These are phyloP conservation scores for Boletus sp. DNA, from an alignment of 768 basidiomycete genomes.

Conservation along the genomic window DNA sequence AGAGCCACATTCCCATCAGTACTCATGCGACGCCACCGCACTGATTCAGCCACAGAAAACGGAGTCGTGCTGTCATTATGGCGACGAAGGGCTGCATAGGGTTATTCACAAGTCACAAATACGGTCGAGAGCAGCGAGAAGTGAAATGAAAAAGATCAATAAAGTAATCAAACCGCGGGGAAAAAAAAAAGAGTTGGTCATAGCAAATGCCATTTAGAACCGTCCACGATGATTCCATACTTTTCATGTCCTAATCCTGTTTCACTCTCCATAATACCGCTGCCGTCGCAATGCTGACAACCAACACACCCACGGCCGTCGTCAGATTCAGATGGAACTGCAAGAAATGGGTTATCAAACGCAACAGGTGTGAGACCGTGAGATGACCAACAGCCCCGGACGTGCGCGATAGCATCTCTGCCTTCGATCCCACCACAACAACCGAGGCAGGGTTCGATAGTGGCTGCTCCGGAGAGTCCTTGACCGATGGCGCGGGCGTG, in stretches of 20 bases:
- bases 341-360: conserved; percentile 23
- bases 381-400: conserved; percentile 30
- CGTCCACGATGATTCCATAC: conserved; percentile 15
- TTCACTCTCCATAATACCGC: conserved; percentile 74
- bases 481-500: conserved; percentile 31
- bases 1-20: no score
- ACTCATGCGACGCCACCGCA: no score
- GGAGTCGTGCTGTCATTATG: conserved; percentile 17
- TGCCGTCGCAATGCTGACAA: conserved; percentile 64
- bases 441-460: conserved; percentile 7
- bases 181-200: conserved; percentile 9
- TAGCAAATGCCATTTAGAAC: conserved; percentile 12
- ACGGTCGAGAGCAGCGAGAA: conserved; percentile 14
- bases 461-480: conserved; percentile 27
- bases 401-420: conserved; percentile 16
- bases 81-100: conserved; percentile 20
- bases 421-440: conserved; percentile 13
- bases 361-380: conserved; percentile 7
- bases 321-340: conserved; percentile 34
- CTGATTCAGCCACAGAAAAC: not conserved
- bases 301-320: conserved; percentile 60
- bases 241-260: conserved; percentile 31
- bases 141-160: conserved; percentile 20
- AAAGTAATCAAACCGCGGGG: conserved; percentile 26
- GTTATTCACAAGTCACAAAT: conserved; percentile 26